Conservation (phyloP, 768 basidiomycete species). For the Russula brevipes region DNA sequence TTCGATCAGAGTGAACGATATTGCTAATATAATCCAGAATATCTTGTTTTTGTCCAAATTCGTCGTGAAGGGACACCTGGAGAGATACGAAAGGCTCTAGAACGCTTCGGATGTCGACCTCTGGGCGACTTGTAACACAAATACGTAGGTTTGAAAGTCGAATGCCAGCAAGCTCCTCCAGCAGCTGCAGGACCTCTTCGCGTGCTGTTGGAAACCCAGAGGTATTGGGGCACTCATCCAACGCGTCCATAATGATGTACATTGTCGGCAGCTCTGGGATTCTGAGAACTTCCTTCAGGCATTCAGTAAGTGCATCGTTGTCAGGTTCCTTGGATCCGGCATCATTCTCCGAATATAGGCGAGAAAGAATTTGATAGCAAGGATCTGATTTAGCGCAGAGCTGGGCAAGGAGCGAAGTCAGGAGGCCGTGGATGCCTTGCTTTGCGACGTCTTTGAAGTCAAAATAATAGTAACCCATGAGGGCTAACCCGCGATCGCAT, state of each 20-base stretch:
- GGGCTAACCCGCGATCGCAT: background rate
- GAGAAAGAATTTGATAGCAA: background rate
- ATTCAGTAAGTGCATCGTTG: background rate
- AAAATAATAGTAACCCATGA: constrained; percentile 7
- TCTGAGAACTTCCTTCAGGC: constrained; percentile 3
- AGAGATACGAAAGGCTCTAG: background rate
- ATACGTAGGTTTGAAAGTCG: background rate
- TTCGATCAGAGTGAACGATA: background rate
- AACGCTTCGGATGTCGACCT: background rate
- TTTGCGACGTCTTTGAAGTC: background rate
- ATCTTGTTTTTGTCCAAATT: constrained; percentile 1
- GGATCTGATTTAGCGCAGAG: constrained; percentile 1
- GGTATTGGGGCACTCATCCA: constrained; percentile 12
- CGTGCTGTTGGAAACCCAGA: background rate
- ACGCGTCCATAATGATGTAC: constrained; percentile 10
- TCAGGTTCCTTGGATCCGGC: background rate
- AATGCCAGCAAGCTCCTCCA: background rate
- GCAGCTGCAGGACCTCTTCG: background rate
- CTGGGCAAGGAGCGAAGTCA: constrained; percentile 3
- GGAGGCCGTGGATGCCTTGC: background rate
- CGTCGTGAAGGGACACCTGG: constrained; percentile 3
- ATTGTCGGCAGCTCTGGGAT: background rate
- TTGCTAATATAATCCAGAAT: background rate
- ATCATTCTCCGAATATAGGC: background rate
- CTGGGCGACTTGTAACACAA: constrained; percentile 6